Base-by-base conservation (phyloP, 371 early-diverging fungal species). In the Actinomortierella ambigua region DNA sequence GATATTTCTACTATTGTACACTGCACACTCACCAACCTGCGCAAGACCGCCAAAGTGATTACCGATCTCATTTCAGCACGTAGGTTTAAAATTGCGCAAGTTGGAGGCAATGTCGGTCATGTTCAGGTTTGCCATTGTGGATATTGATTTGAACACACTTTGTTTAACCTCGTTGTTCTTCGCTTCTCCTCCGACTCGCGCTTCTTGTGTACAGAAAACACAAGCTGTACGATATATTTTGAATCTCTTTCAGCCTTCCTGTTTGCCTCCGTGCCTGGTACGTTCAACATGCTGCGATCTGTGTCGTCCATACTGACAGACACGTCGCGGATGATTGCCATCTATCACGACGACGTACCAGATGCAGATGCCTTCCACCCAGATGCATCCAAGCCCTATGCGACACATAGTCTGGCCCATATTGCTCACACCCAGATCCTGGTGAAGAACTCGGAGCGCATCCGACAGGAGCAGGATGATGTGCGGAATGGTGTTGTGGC, bases 211-310 rank as follows among this genome's bases (percentile, higher is more conserved):
- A 3, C 61, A 70, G 71, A 59, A 23, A 29, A 53, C 5, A 41
- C 52, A 14, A 66, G 53, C 23, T 61, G 61, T 24, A 66, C 73
- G 0, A 50, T 71, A 17, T 71, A 71, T 29, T 71, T 71, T 53
- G 73, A 71, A 13, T 71, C 73, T 0, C 52, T 71, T 2, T 66
- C 63, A 0, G 66, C 61, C 44, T 66, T 71, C 56, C 49, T 71
- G 22, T 28, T 48, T 1, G 56, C 56, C 20, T 71, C 73, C 2
- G 66, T 71, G 3, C 63, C 73, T 1, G 66, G 62, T 28, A 71
- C 73, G 2, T 71, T 71, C 22, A 71, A 66, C 48, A 50, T 71
- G 63, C 58, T 71, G 63, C 59, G 73, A 44, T 71, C 73, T 2
- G 58, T 63, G 20, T 65, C 60, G 48, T 53, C 59, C 18, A 34